phyloP scores from a whole-genome alignment of 345 rosid genomes.

The Geranium brycei region DNA sequence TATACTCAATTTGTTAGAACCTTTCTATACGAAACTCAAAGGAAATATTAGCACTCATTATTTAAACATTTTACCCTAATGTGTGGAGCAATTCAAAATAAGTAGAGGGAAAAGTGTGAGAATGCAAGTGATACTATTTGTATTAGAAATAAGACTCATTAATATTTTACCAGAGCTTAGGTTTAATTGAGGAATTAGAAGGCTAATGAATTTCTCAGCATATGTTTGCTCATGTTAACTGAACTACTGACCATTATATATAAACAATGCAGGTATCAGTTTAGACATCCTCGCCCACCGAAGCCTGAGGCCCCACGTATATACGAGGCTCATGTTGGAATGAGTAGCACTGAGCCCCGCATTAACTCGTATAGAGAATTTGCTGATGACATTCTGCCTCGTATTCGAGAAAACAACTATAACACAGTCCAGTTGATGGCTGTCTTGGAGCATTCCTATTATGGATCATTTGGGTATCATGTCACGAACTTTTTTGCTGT shows the following conservation, averaged over 20 bases:
- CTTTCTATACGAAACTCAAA: too few species aligned
- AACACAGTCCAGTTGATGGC: constrained; percentile 72
- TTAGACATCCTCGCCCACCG: constrained; percentile 46
- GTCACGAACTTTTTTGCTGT: constrained; percentile 67
- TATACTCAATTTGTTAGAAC: too few species aligned
- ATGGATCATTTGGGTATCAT: constrained; percentile 75
- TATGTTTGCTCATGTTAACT: not conserved
- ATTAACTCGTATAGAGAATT: constrained; percentile 63
- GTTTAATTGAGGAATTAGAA: too few species aligned
- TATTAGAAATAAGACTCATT: too few species aligned
- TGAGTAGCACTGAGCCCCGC: constrained; percentile 63
- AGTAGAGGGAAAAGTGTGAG: too few species aligned
- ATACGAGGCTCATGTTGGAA: constrained; percentile 81
- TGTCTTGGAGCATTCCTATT: constrained; percentile 72
- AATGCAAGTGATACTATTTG: too few species aligned
- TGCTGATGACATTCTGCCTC: constrained; percentile 67
- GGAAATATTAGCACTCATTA: too few species aligned
- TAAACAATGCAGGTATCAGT: constrained; percentile 40
- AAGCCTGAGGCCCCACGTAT: constrained; percentile 55
- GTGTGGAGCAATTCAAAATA: too few species aligned
- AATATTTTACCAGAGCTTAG: too few species aligned
- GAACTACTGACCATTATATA: not conserved
- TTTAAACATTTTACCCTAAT: too few species aligned
- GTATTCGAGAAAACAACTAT: constrained; percentile 54
- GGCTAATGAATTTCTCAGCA: not conserved